A percentile compares a stretch with the other conserved stretches of the same genome.
These are phyloP conservation scores for Penicillium samsonianum DNA, from an alignment of 495 filamentous ascomycete species.

Conservation along the genomic window DNA sequence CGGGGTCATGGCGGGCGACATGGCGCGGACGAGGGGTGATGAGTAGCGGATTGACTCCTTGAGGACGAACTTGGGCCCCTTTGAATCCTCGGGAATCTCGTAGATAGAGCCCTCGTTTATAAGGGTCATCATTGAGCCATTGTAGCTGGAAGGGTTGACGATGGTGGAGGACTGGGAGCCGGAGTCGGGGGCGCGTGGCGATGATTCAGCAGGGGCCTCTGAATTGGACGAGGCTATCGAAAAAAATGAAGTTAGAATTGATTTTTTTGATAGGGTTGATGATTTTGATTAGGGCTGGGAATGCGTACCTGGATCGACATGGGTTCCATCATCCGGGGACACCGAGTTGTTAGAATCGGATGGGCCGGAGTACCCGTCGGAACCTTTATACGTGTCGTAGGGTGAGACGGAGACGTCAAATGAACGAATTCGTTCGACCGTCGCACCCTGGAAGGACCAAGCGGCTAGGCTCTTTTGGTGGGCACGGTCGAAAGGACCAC, in stretches of 20 bases:
- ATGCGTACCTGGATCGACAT: constrained; percentile 41
- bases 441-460: constrained; percentile 50
- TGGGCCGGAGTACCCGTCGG: constrained; percentile 14
- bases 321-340: constrained; percentile 26
- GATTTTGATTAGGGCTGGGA: constrained; percentile 1
- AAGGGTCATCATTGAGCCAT: constrained; percentile 44
- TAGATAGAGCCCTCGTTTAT: constrained; percentile 28
- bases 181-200: constrained; percentile 29
- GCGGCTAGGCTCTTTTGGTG: constrained; percentile 52
- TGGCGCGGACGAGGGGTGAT: constrained; percentile 37
- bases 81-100: constrained; percentile 33
- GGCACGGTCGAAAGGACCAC: constrained; percentile 52
- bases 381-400: constrained; percentile 33
- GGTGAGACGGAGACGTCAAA: constrained; percentile 43
- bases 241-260: constrained; percentile 9
- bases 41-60: constrained; percentile 42
- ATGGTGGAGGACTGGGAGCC: constrained; percentile 45
- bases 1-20: constrained; percentile 31
- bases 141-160: constrained; percentile 43
- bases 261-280: neutral
- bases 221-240: constrained; percentile 22
- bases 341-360: constrained; percentile 16
- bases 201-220: constrained; percentile 23
- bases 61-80: constrained; percentile 35
- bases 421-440: constrained; percentile 38